These are phyloP conservation scores for Podosphaera xanthii DNA, from an alignment of 2,329 filamentous ascomycete species.

Conservation along the genomic window DNA sequence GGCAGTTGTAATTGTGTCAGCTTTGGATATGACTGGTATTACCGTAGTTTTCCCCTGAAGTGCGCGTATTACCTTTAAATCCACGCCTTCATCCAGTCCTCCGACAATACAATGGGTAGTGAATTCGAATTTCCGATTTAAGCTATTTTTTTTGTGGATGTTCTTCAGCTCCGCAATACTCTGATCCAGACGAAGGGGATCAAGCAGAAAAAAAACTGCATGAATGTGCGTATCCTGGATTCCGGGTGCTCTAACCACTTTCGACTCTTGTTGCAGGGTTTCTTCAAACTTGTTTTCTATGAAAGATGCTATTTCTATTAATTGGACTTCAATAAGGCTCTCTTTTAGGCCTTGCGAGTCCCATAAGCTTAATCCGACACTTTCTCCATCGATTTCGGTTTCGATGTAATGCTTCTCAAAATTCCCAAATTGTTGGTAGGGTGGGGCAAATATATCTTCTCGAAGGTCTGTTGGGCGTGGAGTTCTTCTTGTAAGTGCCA, in stretches of 20 bases:
- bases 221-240: slow-evolving; percentile 94
- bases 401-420: slow-evolving; percentile 83
- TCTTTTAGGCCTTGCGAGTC: slow-evolving; percentile 90
- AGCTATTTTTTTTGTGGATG: slow-evolving; percentile 23
- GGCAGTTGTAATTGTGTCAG: slow-evolving; percentile 82
- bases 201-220: slow-evolving; percentile 77
- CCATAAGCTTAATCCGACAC: slow-evolving; percentile 84
- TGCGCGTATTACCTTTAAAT: slow-evolving; percentile 70
- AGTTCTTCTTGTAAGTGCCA: slow-evolving; percentile 52
- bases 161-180: slow-evolving; percentile 50
- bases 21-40: slow-evolving; percentile 87
- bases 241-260: slow-evolving; percentile 79
- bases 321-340: slow-evolving; percentile 80
- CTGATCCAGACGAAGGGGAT: slow-evolving; percentile 63
- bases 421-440: slow-evolving; percentile 24
- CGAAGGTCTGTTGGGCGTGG: slow-evolving; percentile 16
- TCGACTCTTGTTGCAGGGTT: slow-evolving; percentile 92
- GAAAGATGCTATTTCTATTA: slow-evolving; percentile 77
- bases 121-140: slow-evolving; percentile 25
- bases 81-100: slow-evolving; percentile 66
- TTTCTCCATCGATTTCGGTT: slow-evolving; percentile 80
- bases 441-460: slow-evolving; percentile 30
- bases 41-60: slow-evolving; percentile 87
- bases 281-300: slow-evolving; percentile 97
- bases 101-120: slow-evolving; percentile 27